Evolutionary conservation across 176 grass and related monocot genomes (phyloP), one percentile per base, ranked within the genome.

Genomic region (Aegilops bicornis): DNA sequence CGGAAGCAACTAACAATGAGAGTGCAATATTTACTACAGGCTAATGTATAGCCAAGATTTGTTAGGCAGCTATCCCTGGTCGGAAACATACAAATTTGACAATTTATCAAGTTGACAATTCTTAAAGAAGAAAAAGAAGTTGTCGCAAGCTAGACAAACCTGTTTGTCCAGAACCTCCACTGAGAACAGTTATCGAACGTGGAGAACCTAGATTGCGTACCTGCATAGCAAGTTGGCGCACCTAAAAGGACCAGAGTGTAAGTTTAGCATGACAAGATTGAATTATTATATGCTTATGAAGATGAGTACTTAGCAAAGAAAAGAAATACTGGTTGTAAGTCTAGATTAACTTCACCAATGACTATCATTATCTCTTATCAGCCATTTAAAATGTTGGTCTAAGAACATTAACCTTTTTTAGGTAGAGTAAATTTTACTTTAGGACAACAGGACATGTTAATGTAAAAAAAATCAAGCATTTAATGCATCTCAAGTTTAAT

Each of bases 121-220:
- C 61, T 56, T 36, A 45, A 8, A 56, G 12, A 50, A 60, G 25
- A 76, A 85, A 56, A 82, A 27, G 37, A 56, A 35, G 59, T 42
- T 83, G 8, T 33, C 40, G 27, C 15, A 81, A 75, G 79, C 64
- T 78, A 89, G 63, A 69, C 82, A 69, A 82, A 98, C 97, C 94
- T 94, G 91, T 77, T 91, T 89, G 86, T 76, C 87, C 87, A 79
- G 97, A 92, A 83, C 81, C 71, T 89, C 90, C 94, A 88, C 40
- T 90, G 25, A 96, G 52, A 91, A 99, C 62, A 87, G 92, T 98
- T 71, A 96, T 69, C 5, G 90, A 36, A 42, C 90, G 94, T 69
- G 88, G 62, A 56, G 83, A 81, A 83, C 79, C 24, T 65, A 96
- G 31, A 36, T 90, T 90, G 19, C 88, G 84, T 66, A 99, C 80